Conservation (phyloP, 1,284 basidiomycete genomes). For the Vanrija sp. region DNA sequence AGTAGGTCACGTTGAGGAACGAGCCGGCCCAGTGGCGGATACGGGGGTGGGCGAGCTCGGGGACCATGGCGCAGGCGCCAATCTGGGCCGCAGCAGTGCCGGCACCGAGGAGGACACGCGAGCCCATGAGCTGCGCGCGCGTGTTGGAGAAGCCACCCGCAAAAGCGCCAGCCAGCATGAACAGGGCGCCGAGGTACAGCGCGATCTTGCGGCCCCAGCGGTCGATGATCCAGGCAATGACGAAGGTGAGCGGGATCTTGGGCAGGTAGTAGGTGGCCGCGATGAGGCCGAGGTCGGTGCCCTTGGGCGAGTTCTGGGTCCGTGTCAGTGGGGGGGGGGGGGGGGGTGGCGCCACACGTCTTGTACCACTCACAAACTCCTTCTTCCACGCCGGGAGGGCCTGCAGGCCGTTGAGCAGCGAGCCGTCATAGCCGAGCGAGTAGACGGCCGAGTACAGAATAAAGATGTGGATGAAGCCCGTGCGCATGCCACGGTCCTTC, state of each 20-base stretch:
- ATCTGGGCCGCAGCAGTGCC: conserved; percentile 19
- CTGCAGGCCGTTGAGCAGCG: conserved; percentile 30
- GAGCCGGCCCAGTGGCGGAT: conserved; percentile 22
- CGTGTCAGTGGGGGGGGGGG: too few relatives aligned
- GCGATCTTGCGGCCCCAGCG: conserved; percentile 22
- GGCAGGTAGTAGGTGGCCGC: conserved; percentile 19
- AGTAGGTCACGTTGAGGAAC: conserved; percentile 11
- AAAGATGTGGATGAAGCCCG: conserved; percentile 11
- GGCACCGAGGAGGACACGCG: conserved; percentile 23
- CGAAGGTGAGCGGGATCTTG: conserved; percentile 16
- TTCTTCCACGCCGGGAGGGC: conserved; percentile 23
- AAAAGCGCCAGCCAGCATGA: conserved; percentile 27
- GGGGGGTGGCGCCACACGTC: not conserved
- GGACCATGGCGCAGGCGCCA: conserved; percentile 14
- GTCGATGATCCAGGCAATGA: conserved; percentile 18
- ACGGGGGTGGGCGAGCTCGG: conserved; percentile 27
- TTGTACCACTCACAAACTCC: conserved; percentile 13
- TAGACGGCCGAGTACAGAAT: conserved; percentile 19
- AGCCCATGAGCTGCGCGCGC: conserved; percentile 16
- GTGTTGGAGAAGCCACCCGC: conserved; percentile 13
- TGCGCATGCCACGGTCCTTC: conserved; percentile 10
- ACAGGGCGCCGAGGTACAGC: conserved; percentile 22
- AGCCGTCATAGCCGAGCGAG: conserved; percentile 26
- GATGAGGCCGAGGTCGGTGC: conserved; percentile 12
- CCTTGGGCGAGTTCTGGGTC: conserved; percentile 1